Evolutionary conservation across 73 alveolate genomes (phyloP), one percentile per base, ranked within the genome.

Genomic region (Urostyla sp.): DNA sequence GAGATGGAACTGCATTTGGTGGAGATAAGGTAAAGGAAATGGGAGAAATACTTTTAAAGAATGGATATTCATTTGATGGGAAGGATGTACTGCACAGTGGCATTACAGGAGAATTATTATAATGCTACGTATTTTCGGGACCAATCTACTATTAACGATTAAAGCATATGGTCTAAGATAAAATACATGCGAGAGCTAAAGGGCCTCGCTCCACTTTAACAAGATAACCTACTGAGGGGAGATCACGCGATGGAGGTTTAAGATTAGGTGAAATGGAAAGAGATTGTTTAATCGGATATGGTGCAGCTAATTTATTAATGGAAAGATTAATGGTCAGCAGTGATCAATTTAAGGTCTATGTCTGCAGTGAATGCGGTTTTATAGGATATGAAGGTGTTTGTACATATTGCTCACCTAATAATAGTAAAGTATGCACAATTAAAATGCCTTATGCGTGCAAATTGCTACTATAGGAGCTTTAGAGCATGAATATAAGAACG

Each of bases 381-480:
- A 79, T 94, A 40, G 95, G 97, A 49, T 91, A 92, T 90, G 90
- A 87, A 26, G 85, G 79, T 0, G 46, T 49, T 54, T 93, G 98
- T 72, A 90, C 80, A 24, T 90, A 75, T 57, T 96, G 98, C 78
- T 85, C 87, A 45, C 92, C 88, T 58, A 87, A 94, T 49, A 86
- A 80, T 5, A 88, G 84, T 38, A 35, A 84, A 75, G 92, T 92
- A 18, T 53, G 92, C 73, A 85, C 82, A 40, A 94, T 96, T 13
- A 94, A 95, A 74, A 77, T 97, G 97, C 99, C 99, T 20, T 98
- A 98, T 87, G 99, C 99, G 46, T 98, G 99, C 93, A 98, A 98
- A 66, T 93, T 98, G 56, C 93, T 96, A 63, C 84, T 97, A 30
- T 97, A 98, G 67, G 99, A 92, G 81, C 69, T 93, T 24, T 76